Evolutionary conservation across 2,329 filamentous ascomycete species (phyloP).

Genomic region (Biscogniauxia marginata): DNA sequence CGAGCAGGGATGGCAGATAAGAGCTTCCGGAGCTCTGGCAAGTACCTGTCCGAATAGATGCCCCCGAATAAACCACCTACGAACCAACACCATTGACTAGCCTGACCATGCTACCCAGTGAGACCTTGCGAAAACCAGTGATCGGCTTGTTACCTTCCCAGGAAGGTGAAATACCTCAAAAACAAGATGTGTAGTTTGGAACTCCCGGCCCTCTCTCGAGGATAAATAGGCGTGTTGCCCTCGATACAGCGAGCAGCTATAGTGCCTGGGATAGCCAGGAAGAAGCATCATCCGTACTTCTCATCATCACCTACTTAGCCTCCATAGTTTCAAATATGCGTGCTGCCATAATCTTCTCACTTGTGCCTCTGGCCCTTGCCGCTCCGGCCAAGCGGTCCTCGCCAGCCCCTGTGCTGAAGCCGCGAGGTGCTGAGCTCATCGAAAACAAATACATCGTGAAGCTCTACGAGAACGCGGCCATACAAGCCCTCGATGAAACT

Average conservation of each 20-base stretch:
- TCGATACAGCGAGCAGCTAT: constrained; percentile 9
- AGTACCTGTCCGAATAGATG: constrained; percentile 13
- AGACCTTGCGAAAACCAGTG: constrained; percentile 17
- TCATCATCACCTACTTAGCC: constrained; percentile 3
- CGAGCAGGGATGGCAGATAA: constrained; percentile 18
- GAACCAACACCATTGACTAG: constrained; percentile 19
- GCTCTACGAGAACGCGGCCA: constrained; percentile 37
- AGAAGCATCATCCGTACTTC: constrained; percentile 5
- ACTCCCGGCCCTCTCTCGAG: constrained; percentile 7
- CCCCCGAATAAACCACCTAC: constrained; percentile 7
- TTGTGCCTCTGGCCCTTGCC: constrained; percentile 31
- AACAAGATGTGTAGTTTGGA: constrained; percentile 11
- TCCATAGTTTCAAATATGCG: constrained; percentile 26
- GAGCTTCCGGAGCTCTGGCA: constrained; percentile 10
- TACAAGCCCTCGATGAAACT: constrained; percentile 32
- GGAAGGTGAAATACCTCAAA: constrained; percentile 14
- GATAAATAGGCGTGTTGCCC: constrained; percentile 28
- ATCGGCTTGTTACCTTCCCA: constrained; percentile 16
- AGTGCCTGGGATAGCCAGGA: constrained; percentile 14
- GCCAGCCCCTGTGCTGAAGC: constrained; percentile 31
- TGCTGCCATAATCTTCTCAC: constrained; percentile 21
- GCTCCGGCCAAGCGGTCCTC: constrained; percentile 31
- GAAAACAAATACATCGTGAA: constrained; percentile 47
- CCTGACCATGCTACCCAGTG: constrained; percentile 22
- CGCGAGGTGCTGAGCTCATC: constrained; percentile 29